Base-by-base conservation (phyloP, 2,329 filamentous ascomycete genomes). In the Fusarium beomiforme region DNA sequence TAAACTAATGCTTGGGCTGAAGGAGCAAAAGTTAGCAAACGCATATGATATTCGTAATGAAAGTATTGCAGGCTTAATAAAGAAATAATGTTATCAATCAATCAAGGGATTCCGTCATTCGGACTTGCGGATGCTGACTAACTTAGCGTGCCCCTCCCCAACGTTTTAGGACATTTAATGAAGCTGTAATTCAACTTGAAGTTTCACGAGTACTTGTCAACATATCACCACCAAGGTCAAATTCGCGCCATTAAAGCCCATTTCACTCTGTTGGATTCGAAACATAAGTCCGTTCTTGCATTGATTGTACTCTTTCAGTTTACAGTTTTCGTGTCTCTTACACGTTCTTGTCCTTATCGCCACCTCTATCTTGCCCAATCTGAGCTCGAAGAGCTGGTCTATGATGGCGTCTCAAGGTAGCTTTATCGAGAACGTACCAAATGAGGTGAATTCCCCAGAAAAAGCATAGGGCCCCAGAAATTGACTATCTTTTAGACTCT, bases 101-200 rank as follows among this genome's bases (percentile, higher is more conserved):
- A 66, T 29, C 58, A 41, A 29, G 44, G 11, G 8, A 46, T 65
- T 73, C 64, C 70, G 62, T 72, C 70, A 72, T 72, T 65, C 70
- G 70, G 70, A 26, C 3, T 49, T 56, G 67, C 70, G 63, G 70
- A 65, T 72, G 70, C 70, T 72, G 70, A 72, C 70, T 73, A 73
- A 73, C 67, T 72, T 21, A 54, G 29, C 17, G 29, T 42, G 63
- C 69, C 65, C 62, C 59, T 71, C 63, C 67, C 70, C 70, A 62
- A 55, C 70, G 51, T 65, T 71, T 65, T 55, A 39, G 49, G n/a
- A n/a, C 31, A 41, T 37, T 19, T 24, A 13, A 43, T 63, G 59
- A 58, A 64, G 59, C 59, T 64, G 41, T 64, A 59, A 69, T 50
- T 67, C 64, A 66, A 60, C 58, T 59, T 41, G 66, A 67, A 55